Conservation (phyloP, 805 yeast genomes). For the Starmerella apis region DNA sequence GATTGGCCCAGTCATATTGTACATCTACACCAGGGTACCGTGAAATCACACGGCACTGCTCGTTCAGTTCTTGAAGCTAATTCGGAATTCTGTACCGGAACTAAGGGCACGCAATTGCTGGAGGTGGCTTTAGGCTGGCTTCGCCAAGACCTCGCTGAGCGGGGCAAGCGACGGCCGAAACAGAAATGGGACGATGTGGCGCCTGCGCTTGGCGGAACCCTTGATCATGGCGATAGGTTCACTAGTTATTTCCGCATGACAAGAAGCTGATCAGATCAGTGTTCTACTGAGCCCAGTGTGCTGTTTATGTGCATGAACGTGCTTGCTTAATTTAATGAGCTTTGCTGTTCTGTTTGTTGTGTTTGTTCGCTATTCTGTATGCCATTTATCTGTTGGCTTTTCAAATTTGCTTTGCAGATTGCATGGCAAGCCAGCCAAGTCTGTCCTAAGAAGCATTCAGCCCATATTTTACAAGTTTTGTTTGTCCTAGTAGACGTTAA, state of each 20-base stretch:
- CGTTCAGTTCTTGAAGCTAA: conserved; percentile 22
- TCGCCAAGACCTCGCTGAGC: conserved; percentile 34
- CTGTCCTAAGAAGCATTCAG: too few relatives aligned
- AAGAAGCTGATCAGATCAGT: conserved; percentile 23
- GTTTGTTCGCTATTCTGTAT: too few relatives aligned
- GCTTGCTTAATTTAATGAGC: too few relatives aligned
- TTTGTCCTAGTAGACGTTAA: not conserved
- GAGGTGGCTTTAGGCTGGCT: conserved; percentile 33
- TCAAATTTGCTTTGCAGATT: too few relatives aligned
- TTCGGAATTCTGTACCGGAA: conserved; percentile 16
- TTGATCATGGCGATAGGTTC: conserved; percentile 27
- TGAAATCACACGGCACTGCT: conserved; percentile 29
- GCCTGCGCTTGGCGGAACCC: conserved; percentile 23
- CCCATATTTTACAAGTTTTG: too few relatives aligned
- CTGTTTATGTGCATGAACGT: too few relatives aligned
- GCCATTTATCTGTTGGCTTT: too few relatives aligned
- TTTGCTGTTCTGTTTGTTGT: too few relatives aligned
- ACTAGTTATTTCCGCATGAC: conserved; percentile 28
- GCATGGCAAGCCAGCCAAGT: too few relatives aligned
- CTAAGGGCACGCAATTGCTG: conserved; percentile 28
- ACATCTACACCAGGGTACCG: conserved; percentile 64
- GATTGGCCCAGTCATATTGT: conserved; percentile 78
- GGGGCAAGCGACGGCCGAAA: conserved; percentile 38
- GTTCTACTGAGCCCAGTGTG: too few relatives aligned
- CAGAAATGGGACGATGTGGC: conserved; percentile 47